Evolutionary conservation across 208 protist genomes (phyloP), one percentile per base, ranked within the genome.

Genomic region (Leptomonas pyrrhocoris): DNA sequence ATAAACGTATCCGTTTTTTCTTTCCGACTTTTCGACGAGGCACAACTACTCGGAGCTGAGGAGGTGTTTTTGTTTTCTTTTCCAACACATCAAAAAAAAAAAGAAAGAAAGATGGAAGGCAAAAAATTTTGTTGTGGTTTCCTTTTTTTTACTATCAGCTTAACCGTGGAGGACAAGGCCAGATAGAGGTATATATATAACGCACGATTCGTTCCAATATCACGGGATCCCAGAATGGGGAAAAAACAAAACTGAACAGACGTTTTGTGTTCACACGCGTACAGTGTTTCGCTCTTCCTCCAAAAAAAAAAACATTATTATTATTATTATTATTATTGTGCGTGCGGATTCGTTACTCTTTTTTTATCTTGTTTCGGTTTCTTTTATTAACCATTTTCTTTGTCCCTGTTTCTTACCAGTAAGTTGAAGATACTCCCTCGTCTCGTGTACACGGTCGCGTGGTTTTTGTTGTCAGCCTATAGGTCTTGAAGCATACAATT

Each of bases 401-500:
- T 36, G 45, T 45, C 18, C 31, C 9, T 43, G 1, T 25, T 38
- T 21, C 5, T 30, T 58, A 42, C 27, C 15, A 30, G 36, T 19
- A 58, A 43, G 38, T 30, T 42, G 53, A 58, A 58, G 53, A 58
- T 58, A 58, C 28, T 30, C 53, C 31, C 30, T 42, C 36, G 53
- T 58, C 42, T 58, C 25, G 28, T 48, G 43, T 27, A 30, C 38
- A 58, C 53, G 31, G 53, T 58, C 31, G 53, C 12, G 11, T 18
- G 53, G 53, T 58, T 21, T 21, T 42, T 42, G 53, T 18, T 42
- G 53, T 58, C 31, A 42, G 53, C 31, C 5, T 6, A n/a, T 31
- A 5, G 21, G 51, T n/a, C 7, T 4, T 56, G 23, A 27, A n/a
- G 16, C 49, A 28, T 8, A 3, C 53, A 15, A 13, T 21, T 40